Conservation (phyloP, 192 early-diverging fungal genomes). For the Chytriomyces hyalinus region DNA sequence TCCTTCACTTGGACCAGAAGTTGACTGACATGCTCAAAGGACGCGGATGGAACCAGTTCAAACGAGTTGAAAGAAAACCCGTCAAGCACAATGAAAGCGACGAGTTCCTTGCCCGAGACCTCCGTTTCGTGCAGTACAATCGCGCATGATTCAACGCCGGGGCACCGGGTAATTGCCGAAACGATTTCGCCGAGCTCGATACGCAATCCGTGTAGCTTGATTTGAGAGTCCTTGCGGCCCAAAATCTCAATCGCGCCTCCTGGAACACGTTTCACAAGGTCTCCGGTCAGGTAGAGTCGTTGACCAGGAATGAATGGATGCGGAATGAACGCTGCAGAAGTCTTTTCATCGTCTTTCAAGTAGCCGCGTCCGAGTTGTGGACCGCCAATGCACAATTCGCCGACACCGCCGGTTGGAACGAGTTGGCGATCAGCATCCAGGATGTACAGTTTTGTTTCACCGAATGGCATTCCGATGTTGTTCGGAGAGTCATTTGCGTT, state of each 20-base stretch:
- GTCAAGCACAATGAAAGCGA: too few species aligned
- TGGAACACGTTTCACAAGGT: slow-evolving; percentile 17
- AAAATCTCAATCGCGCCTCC: slow-evolving; percentile 29
- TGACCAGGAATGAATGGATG: not conserved
- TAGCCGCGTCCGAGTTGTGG: not conserved
- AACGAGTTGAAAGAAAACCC: too few species aligned
- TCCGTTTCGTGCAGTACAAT: too few species aligned
- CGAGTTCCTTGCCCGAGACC: too few species aligned
- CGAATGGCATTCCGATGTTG: not conserved
- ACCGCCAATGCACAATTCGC: not conserved
- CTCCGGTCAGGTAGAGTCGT: slow-evolving; percentile 34
- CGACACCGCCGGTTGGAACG: not conserved
- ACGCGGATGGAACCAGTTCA: too few species aligned
- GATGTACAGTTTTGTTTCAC: not conserved
- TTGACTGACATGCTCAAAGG: too few species aligned
- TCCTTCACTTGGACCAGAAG: too few species aligned
- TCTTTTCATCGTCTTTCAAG: slow-evolving; percentile 1
- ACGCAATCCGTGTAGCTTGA: slow-evolving; percentile 23
- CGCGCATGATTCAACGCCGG: too few species aligned
- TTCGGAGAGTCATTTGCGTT: not conserved
- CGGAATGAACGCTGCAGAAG: not conserved
- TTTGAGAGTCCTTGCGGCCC: slow-evolving; percentile 37
- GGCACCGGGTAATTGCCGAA: not conserved
- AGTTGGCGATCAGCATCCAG: not conserved
- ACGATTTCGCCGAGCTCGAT: not conserved